phyloP scores from a whole-genome alignment of 306 rosid genomes.

The Malus domestica region ASM211411v1 NC_041800.1:30164733-30165232 shows the following conservation, averaged over 20 bases:
- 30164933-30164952: not conserved
- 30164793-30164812: not conserved
- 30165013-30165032: conserved; percentile 99
- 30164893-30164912: too few relatives aligned
- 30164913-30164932: not conserved
- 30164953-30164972: conserved; percentile 83
- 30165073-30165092: conserved; percentile 8
- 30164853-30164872: too few relatives aligned
- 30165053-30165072: conserved; percentile 5
- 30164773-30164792: not conserved
- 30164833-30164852: too few relatives aligned
- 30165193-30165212: not conserved
- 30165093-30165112: too few relatives aligned
- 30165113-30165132: not conserved
- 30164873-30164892: too few relatives aligned
- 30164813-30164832: too few relatives aligned
- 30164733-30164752: not conserved
- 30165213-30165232: not conserved
- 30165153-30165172: not conserved
- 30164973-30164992: conserved; percentile 79
- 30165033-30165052: conserved; percentile 34
- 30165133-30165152: not conserved
- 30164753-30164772: not conserved
- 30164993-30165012: conserved; percentile 98
- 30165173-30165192: not conserved